Evolutionary conservation across 1,284 basidiomycete species (phyloP).

Genomic region (Fomes fomentarius): DNA sequence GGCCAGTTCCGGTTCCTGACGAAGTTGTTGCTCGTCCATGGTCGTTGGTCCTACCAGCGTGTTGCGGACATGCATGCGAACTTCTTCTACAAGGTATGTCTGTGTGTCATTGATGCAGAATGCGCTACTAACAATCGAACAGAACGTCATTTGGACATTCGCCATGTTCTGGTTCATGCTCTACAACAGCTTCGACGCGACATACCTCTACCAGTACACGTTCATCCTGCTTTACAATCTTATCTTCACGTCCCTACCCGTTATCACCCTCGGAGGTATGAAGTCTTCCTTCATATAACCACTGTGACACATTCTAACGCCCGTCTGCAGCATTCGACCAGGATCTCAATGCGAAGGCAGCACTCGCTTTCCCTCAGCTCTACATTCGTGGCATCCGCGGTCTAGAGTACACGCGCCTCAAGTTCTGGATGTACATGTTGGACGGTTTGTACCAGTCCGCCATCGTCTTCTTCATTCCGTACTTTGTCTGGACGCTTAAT

Average conservation of each 20-base stretch:
- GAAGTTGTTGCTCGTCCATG: constrained; percentile 91
- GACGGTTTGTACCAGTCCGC: constrained; percentile 94
- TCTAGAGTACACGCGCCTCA: constrained; percentile 88
- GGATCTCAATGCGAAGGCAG: constrained; percentile 90
- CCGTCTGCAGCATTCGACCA: constrained; percentile 82
- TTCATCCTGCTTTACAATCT: constrained; percentile 92
- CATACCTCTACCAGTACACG: constrained; percentile 96
- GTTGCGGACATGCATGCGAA: constrained; percentile 97
- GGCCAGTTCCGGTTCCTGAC: constrained; percentile 96
- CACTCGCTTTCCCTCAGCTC: constrained; percentile 90
- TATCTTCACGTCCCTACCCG: constrained; percentile 92
- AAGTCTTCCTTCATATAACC: constrained; percentile 19
- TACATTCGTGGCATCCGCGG: constrained; percentile 94
- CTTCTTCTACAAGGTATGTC: constrained; percentile 93
- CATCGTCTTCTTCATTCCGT: constrained; percentile 91
- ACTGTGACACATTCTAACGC: not conserved
- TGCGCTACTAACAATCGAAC: constrained; percentile 1
- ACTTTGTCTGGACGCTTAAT: constrained; percentile 73
- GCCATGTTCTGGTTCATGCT: constrained; percentile 95
- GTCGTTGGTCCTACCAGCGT: constrained; percentile 95
- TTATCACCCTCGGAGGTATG: constrained; percentile 89
- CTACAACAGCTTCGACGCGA: constrained; percentile 93
- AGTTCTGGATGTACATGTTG: constrained; percentile 95
- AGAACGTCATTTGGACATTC: constrained; percentile 92
- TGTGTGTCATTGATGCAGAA: not conserved